Evolutionary conservation across 2,329 filamentous ascomycete genomes (phyloP).

Genomic region (Penicillium vulpinum): DNA sequence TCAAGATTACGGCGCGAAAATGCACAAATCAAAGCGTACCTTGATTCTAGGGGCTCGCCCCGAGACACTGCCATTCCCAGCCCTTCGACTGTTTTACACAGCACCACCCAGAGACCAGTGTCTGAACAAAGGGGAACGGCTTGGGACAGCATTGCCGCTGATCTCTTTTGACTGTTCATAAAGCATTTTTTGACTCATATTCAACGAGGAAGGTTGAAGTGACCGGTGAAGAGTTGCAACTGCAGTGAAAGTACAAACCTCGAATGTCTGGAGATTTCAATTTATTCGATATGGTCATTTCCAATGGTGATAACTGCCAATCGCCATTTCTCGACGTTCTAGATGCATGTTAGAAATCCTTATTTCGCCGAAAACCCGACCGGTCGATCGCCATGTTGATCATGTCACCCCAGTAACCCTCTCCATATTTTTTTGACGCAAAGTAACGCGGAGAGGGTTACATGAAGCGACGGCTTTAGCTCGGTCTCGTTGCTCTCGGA

Average conservation of each 20-base stretch:
- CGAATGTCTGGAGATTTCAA: neutral
- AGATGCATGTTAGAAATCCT: neutral
- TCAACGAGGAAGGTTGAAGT: neutral
- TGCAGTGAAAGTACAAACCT: neutral
- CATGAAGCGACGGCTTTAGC: neutral
- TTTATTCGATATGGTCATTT: neutral
- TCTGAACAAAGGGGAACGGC: slow-evolving; percentile 19
- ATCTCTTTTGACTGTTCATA: slow-evolving; percentile 22
- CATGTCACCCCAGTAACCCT: neutral
- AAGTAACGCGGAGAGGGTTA: slow-evolving; percentile 6
- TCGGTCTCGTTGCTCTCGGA: neutral
- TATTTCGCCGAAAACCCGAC: neutral
- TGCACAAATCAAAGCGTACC: slow-evolving; percentile 21
- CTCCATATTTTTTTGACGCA: neutral
- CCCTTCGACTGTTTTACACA: neutral
- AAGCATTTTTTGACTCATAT: neutral
- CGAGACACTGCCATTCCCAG: slow-evolving; percentile 12
- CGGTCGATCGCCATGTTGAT: neutral
- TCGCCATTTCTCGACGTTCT: neutral
- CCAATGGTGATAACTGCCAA: neutral
- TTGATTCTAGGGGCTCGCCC: slow-evolving; percentile 16
- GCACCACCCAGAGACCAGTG: slow-evolving; percentile 13
- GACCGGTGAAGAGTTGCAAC: neutral
- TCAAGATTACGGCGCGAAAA: slow-evolving; percentile 25
- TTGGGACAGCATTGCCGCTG: slow-evolving; percentile 29